Base-by-base conservation (phyloP, 768 basidiomycete species). In the Hericium coralloides region DNA sequence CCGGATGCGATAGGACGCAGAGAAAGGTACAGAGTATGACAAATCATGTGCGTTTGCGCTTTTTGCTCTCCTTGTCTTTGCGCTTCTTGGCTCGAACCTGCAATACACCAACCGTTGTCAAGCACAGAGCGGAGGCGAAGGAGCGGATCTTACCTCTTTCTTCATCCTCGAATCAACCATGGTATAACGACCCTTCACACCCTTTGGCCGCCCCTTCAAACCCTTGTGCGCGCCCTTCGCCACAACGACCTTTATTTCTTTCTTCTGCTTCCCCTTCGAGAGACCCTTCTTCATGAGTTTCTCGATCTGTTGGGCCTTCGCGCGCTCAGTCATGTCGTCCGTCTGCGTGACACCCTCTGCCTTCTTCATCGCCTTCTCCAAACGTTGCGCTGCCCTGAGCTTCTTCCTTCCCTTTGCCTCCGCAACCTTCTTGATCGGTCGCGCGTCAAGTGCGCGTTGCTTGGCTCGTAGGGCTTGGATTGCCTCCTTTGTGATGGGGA, bases 331-430 rank as follows among this genome's bases (percentile, higher is more conserved):
- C 72, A 98, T 82, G 65, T 98, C 95, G 9, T 83, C 74, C 3
- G 89, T 93, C 43, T 87, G 79, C 64, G 89, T 90, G 58, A 98
- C 84, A 50, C 92, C 93, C 66, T 98, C 93, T 2, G 95, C 97
- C 72, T 94, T 98, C 75, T 92, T 95, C 80, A 92, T 82, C 10
- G 92, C 90, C 70, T 92, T 95, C 65, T 95, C 92, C 12, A 98
- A 73, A 49, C 85, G 79, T 62, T 89, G 88, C 12, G 81, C 78
- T 12, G 94, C 92, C 71, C 86, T 92, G 67, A 91, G 74, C 74
- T 98, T 98, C 74, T 99, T 99, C 60, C 97, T 82, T 26, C 92
- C 94, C 71, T 98, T 98, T 14, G 97, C 97, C 72, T 98, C 97
- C 9, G 95, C 97, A 7, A 98, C 82, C 77, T 99, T 99, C 76